Base-by-base conservation (phyloP, 2,329 filamentous ascomycete genomes). In the Penicillium italicum region DNA sequence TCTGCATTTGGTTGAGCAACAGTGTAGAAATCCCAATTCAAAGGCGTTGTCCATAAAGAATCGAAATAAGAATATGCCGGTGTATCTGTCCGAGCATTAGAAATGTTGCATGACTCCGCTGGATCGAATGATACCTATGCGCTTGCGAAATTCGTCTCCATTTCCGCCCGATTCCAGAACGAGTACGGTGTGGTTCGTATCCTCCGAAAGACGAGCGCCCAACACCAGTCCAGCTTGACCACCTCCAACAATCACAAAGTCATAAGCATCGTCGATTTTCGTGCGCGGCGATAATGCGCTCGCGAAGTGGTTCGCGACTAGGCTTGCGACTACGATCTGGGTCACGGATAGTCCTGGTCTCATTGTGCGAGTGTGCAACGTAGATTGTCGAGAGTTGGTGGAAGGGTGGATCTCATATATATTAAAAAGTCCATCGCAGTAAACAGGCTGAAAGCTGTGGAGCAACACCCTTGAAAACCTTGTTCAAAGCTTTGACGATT, bases 211-310 rank as follows among this genome's bases (percentile, higher is more conserved):
- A 26, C 67, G 63, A 34, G 52, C 61, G 30, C 66, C 67, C 11
- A 84, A 69, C 1, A 74, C 75, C n/a, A 84, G 71, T 16, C 82
- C 82, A 14, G 80, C 79, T 7, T 80, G 82, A 7, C 81, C 82
- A 34, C 82, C 82, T 31, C 82, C 82, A 22, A 83, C 68, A 53
- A 84, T 65, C 37, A 83, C 60, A 55, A 69, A 69, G 47, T 69
- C 67, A 31, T 69, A 69, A 4, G 65, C 59, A 40, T 69, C 64
- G 2, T 55, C 52, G 42, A 71, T 66, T 56, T 67, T 42, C 37
- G 67, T 63, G 55, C 66, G 55, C 52, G 67, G 63, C 6, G 62
- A 57, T 31, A 69, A 57, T 9, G 66, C 67, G 41, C 59, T 57
- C 9, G 55, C 61, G 2, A 62, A 28, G 22, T 48, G 44, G n/a